Evolutionary conservation across 371 early-diverging fungal species (phyloP), one percentile per base, ranked within the genome.

Genomic region (Gilbertella persicaria): DNA sequence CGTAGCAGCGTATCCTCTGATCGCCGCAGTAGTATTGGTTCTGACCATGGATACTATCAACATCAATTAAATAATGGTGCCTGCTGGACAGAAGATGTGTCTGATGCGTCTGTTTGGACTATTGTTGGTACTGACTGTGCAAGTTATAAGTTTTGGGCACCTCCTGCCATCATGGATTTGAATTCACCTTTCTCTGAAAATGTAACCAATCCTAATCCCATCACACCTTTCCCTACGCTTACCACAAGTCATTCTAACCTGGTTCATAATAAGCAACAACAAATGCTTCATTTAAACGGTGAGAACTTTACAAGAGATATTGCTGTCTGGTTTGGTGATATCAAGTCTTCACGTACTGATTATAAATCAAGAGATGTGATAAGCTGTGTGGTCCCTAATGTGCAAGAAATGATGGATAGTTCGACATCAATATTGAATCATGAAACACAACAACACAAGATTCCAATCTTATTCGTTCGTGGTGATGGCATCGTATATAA

Each of bases 31-130:
- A 60, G 55, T 33, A 36, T 55, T 12, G 45, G 45, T 14, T 48
- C 61, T 14, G 55, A 54, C 24, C 28, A 44, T 28, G 46, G 48
- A 7, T 37, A 35, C 5, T 45, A 59, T 33, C 49, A n/a, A n/a
- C n/a, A 44, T 9, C 33, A 25, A 21, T 50, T 16, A 26, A 17
- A 40, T 0, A 75, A 71, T 44, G 78, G 82, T 21, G 64, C 78
- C 14, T 75, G 84, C 45, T 91, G 92, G 92, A 82, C 85, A 9
- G 90, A 90, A 63, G 92, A 94, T 67, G 92, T 92, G 20, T 87
- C 89, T 3, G 94, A 94, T 75, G 81, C 83, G 2, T 84, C 91
- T 0, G 90, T 94, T 1, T 94, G 94, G 94, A 94, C 94, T 4
- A 88, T 92, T 61, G 93, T 92, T 12, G 91, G 92, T 38, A 90